A percentile compares a stretch with the other conserved stretches of the same genome.
phyloP scores from a whole-genome alignment of 2,329 filamentous ascomycete species.

The Colletotrichum acutatum region DNA sequence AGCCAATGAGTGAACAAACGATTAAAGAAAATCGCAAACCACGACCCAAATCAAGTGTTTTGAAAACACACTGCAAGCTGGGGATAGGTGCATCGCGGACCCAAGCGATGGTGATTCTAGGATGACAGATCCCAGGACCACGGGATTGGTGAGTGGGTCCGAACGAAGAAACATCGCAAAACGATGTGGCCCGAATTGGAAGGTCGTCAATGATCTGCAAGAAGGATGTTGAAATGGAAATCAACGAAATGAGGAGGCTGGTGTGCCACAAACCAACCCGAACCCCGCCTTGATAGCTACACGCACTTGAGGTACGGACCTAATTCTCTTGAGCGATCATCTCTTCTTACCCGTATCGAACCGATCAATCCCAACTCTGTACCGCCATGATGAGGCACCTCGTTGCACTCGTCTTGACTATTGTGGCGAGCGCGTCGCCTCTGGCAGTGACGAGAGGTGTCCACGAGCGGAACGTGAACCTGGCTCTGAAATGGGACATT shows the following conservation, averaged over 20 bases:
- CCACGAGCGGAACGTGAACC: not conserved
- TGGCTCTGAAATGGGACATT: slow-evolving; percentile 40
- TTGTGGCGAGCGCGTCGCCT: slow-evolving; percentile 17
- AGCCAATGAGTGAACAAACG: too few relatives aligned
- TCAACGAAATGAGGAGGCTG: slow-evolving; percentile 21
- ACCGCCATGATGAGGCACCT: slow-evolving; percentile 4
- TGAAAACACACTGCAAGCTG: not conserved
- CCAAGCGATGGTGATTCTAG: slow-evolving; percentile 48
- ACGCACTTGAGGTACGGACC: not conserved
- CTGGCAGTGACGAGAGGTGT: not conserved
- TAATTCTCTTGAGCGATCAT: not conserved
- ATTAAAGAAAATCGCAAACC: too few relatives aligned
- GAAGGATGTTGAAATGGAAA: slow-evolving; percentile 1
- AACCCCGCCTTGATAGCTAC: not conserved
- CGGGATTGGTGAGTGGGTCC: not conserved
- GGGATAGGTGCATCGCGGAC: not conserved
- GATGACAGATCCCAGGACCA: slow-evolving; percentile 48
- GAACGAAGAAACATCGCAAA: not conserved
- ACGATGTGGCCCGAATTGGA: slow-evolving; percentile 4
- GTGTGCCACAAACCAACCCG: not conserved
- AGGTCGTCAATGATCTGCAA: slow-evolving; percentile 27
- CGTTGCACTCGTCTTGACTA: not conserved
- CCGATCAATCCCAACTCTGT: too few relatives aligned
- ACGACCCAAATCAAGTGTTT: too few relatives aligned
- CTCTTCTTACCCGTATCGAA: not conserved